A percentile compares a stretch with the other conserved stretches of the same genome.
These are phyloP conservation scores for Papiliotrema flavescens DNA, from an alignment of 1,284 basidiomycete species.

Conservation along the genomic window DNA sequence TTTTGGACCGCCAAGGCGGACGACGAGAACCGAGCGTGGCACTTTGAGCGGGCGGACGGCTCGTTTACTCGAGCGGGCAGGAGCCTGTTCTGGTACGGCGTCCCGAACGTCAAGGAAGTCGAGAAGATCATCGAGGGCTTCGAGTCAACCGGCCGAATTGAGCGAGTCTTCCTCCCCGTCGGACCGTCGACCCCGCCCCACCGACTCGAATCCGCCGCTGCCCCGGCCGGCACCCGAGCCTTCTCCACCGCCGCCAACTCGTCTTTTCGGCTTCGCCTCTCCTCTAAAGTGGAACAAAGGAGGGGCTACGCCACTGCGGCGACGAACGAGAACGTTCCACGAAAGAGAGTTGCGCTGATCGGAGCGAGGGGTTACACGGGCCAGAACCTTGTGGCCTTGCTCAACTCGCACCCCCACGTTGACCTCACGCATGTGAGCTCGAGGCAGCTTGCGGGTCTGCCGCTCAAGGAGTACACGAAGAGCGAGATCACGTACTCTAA, in stretches of 20 bases:
- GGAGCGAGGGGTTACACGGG: constrained; percentile 94
- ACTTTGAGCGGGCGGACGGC: constrained; percentile 97
- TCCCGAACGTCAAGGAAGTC: constrained; percentile 87
- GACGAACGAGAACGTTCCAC: constrained; percentile 55
- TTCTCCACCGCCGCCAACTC: constrained; percentile 69
- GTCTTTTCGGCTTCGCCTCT: constrained; percentile 54
- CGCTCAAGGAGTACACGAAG: constrained; percentile 81
- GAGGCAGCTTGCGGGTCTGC: constrained; percentile 81
- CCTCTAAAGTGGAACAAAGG: constrained; percentile 18
- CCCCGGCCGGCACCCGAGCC: constrained; percentile 53
- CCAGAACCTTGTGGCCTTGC: constrained; percentile 78
- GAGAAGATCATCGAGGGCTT: constrained; percentile 79
- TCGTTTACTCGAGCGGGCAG: constrained; percentile 90
- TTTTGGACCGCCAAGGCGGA: constrained; percentile 97
- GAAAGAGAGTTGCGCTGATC: constrained; percentile 89
- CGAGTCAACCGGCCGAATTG: constrained; percentile 80
- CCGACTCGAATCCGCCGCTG: constrained; percentile 45
- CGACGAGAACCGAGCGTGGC: constrained; percentile 95
- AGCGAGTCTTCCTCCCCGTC: constrained; percentile 83
- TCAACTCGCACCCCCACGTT: constrained; percentile 82
- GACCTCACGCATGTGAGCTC: constrained; percentile 93
- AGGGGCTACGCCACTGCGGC: constrained; percentile 51
- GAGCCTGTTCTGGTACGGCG: constrained; percentile 96
- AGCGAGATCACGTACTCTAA: constrained; percentile 71
- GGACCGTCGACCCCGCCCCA: constrained; percentile 72